phyloP scores from a whole-genome alignment of 2,329 filamentous ascomycete genomes.

The Xylaria sp. region DNA sequence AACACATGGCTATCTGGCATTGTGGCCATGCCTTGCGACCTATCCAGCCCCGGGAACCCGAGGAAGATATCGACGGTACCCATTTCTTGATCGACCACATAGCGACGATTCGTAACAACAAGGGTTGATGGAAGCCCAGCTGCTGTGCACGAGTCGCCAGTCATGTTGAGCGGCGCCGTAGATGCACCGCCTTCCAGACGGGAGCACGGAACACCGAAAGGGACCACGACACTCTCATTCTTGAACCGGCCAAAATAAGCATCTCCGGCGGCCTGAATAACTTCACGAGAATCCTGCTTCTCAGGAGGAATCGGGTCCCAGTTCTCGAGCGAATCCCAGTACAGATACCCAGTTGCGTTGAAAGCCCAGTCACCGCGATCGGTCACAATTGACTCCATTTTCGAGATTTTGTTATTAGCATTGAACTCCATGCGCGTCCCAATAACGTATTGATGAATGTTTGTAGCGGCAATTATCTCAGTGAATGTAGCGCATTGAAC shows the following conservation, averaged over 20 bases:
- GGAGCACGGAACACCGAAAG: slow-evolving; percentile 46
- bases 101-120: slow-evolving; percentile 47
- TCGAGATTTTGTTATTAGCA: slow-evolving; percentile 41
- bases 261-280: slow-evolving; percentile 48
- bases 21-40: slow-evolving; percentile 35
- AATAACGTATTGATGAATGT: slow-evolving; percentile 51
- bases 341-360: slow-evolving; percentile 46
- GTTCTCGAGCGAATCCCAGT: slow-evolving; percentile 47
- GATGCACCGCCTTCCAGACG: slow-evolving; percentile 48
- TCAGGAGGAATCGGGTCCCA: slow-evolving; percentile 49
- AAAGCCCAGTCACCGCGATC: slow-evolving; percentile 50
- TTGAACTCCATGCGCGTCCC: slow-evolving; percentile 49
- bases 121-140: slow-evolving; percentile 47
- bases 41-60: slow-evolving; percentile 47
- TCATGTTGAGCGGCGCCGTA: slow-evolving; percentile 43
- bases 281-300: slow-evolving; percentile 44
- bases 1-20: slow-evolving; percentile 49
- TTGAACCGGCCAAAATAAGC: slow-evolving; percentile 48
- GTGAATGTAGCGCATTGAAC: slow-evolving; percentile 54
- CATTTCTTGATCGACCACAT: slow-evolving; percentile 47
- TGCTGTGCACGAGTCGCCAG: slow-evolving; percentile 45
- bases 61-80: slow-evolving; percentile 48
- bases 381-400: slow-evolving; percentile 48
- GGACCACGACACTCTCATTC: slow-evolving; percentile 43
- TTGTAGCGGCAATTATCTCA: slow-evolving; percentile 52